Conservation (phyloP, 331 rosid genomes). For the Acacia concinna region DNA sequence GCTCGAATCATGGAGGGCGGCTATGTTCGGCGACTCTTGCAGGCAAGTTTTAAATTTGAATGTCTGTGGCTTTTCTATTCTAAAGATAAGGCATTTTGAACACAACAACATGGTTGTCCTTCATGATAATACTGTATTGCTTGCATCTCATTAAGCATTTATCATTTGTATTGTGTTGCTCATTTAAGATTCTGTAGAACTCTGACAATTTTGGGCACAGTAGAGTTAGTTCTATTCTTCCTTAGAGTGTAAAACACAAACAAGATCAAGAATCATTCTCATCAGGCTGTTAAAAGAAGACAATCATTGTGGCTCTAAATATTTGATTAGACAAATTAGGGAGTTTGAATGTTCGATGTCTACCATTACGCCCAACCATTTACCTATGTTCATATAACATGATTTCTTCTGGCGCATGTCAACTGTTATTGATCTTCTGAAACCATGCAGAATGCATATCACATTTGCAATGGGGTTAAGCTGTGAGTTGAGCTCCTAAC, state of each 20-base stretch:
- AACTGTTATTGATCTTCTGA: not conserved
- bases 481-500: not conserved
- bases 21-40: conserved; percentile 90
- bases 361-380: not conserved
- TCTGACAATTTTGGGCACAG: not conserved
- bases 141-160: not conserved
- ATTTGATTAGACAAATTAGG: conserved; percentile 6
- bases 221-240: not conserved
- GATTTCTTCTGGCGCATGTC: conserved; percentile 21
- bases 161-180: conserved; percentile 5
- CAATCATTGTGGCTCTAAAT: not conserved
- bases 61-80: conserved; percentile 13
- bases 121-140: not conserved
- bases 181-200: not conserved
- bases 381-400: not conserved
- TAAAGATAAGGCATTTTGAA: not conserved
- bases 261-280: not conserved
- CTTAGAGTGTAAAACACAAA: not conserved
- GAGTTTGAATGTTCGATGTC: no score
- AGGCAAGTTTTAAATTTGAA: conserved; percentile 49
- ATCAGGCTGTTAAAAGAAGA: not conserved
- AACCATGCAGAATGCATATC: not conserved
- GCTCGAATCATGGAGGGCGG: conserved; percentile 99
- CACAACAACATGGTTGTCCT: not conserved
- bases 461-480: not conserved